Evolutionary conservation across 495 filamentous ascomycete genomes (phyloP), one percentile per base, ranked within the genome.

Genomic region (Schizothecium vesticola): DNA sequence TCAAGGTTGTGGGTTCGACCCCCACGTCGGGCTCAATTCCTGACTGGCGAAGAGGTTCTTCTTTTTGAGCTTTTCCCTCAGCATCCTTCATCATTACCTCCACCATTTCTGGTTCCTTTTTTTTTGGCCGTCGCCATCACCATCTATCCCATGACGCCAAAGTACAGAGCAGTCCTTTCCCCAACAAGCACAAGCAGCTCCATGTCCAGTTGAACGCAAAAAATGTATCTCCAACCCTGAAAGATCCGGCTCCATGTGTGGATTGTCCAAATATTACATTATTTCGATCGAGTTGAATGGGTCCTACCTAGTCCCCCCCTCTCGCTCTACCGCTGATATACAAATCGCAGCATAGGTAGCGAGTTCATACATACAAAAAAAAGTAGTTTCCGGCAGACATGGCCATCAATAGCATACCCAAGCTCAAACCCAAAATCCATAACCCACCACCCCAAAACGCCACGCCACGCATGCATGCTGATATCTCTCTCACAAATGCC

Each of bases 381-480:
- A 16, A 19, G 33, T 43, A 43, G n/a, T n/a, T n/a, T n/a, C n/a
- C n/a, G n/a, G n/a, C n/a, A n/a, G n/a, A n/a, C n/a, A n/a, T n/a
- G n/a, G n/a, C n/a, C n/a, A n/a, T n/a, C n/a, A n/a, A 28, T 28
- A 6, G 21, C 62, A 56, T 56, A 10, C n/a, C 28, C 4, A 33
- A 43, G 3, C 11, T 23, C 9, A 26, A 57, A 25, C n/a, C 63
- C 33, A 43, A 19, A 56, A 57, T 16, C 23, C n/a, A 16, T 29
- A 31, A 57, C 22, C 56, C 4, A 19, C 56, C 10, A 3, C 5
- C 43, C 43, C 43, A 4, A 51, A 51, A 60, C n/a, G n/a, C n/a
- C n/a, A 61, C 65, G 25, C 66, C 66, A 56, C 33, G 29, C 43
- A 51, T 25, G n/a, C 65, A 66, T 61, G 58, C 29, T 28, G 33